Base-by-base conservation (phyloP, 2,329 filamentous ascomycete species). In the Lasiodiplodia sp. region DNA sequence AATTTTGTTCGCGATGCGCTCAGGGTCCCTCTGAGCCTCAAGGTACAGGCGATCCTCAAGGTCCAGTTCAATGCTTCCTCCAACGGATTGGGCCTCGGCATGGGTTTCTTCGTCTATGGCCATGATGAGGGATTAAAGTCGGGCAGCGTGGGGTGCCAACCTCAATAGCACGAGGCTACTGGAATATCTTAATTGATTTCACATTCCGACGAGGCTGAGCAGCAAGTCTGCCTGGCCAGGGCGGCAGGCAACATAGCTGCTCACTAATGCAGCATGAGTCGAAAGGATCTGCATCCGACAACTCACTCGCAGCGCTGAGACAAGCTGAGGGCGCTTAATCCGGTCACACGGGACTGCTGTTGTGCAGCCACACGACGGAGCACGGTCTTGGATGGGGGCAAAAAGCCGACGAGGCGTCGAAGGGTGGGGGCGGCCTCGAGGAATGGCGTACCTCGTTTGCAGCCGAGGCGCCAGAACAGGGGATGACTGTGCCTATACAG, bases 1-100 rank as follows among this genome's bases (percentile, higher is more conserved):
- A 21, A 67, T 69, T 57, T 69, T 72, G 12, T 71, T 72, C 3
- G 68, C 69, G 25, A 72, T 68, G 49, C 70, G 63, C 18, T 71
- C 67, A 47, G 57, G 63, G 44, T 69, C 67, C n/a, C 23, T 44
- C 18, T 64, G 57, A 44, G 68, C 68, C 37, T 68, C 68, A 12
- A 69, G 57, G 21, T 69, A 69, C 34, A 51, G 21, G n/a, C 65
- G 53, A 34, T 69, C 68, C 28, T 69, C 65, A 18, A 55, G 64
- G n/a, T 52, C 53, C 37, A 69, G 68, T 18, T 69, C 63, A 51
- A 72, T 71, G 65, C 67, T 70, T 2, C 62, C 60, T 31, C 21
- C 52, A 14, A 51, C 16, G 18, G 67, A 70, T 18, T 55, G 53
- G 18, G 69, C 31, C 57, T 69, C 68, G 28, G 34, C 51, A 10